Conservation (phyloP, 257 asterid species). For the Plantago major region DNA sequence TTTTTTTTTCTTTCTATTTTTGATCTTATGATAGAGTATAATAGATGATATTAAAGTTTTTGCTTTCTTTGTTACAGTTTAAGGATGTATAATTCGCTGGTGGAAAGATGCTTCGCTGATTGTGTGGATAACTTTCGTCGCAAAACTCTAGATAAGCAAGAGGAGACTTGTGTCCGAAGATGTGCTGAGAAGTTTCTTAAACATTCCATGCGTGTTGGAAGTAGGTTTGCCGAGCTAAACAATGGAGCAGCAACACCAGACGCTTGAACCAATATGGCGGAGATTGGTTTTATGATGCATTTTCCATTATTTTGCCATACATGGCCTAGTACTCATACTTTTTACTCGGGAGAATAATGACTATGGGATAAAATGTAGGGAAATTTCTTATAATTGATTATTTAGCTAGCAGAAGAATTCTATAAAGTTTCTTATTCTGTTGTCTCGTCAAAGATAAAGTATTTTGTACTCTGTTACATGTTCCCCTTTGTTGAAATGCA, state of each 20-base stretch:
- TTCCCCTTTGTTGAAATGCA: too few species aligned
- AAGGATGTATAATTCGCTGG: slow-evolving; percentile 79
- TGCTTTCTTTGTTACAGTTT: slow-evolving; percentile 41
- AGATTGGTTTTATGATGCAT: slow-evolving; percentile 17
- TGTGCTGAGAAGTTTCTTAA: slow-evolving; percentile 95
- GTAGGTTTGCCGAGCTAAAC: slow-evolving; percentile 89
- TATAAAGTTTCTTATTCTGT: too few species aligned
- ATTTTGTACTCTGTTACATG: too few species aligned
- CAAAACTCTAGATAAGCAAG: slow-evolving; percentile 82
- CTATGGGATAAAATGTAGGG: too few species aligned
- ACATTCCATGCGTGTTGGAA: slow-evolving; percentile 94
- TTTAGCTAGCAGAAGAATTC: too few species aligned
- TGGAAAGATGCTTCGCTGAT: slow-evolving; percentile 86
- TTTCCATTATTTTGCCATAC: neutral
- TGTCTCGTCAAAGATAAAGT: too few species aligned
- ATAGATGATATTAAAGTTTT: too few species aligned
- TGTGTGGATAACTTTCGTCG: slow-evolving; percentile 77
- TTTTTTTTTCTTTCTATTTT: too few species aligned
- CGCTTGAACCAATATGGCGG: too few species aligned
- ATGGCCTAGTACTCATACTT: neutral
- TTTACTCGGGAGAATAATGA: too few species aligned
- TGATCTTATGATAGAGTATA: too few species aligned
- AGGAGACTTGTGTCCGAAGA: slow-evolving; percentile 88
- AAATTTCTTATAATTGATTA: too few species aligned
- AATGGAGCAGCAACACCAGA: slow-evolving; percentile 86